Evolutionary conservation across 2,329 filamentous ascomycete genomes (phyloP).

Genomic region (Alternaria atra): DNA sequence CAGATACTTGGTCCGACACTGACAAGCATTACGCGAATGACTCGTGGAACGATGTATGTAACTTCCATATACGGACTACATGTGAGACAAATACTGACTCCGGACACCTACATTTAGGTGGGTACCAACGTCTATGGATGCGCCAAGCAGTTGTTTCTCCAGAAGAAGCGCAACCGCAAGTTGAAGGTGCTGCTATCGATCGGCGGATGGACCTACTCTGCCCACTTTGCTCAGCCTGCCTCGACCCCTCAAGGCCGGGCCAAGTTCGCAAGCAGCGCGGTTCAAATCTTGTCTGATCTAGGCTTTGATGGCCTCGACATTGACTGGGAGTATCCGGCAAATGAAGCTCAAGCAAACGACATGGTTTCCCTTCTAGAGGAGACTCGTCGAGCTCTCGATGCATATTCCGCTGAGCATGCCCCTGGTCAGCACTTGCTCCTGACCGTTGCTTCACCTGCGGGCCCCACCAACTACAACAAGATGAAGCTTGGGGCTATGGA

Average conservation of each 20-base stretch:
- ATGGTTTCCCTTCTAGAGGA: constrained; percentile 45
- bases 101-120: neutral
- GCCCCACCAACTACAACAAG: constrained; percentile 56
- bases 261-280: constrained; percentile 47
- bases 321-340: constrained; percentile 50
- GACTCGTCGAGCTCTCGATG: constrained; percentile 49
- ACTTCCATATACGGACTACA: too few species aligned
- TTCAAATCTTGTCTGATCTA: constrained; percentile 44
- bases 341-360: constrained; percentile 44
- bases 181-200: constrained; percentile 51
- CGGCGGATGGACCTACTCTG: constrained; percentile 52
- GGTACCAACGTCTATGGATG: constrained; percentile 52
- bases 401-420: constrained; percentile 52
- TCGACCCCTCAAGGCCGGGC: constrained; percentile 41
- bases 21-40: constrained; percentile 51
- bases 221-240: constrained; percentile 47
- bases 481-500: constrained; percentile 58
- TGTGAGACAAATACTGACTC: too few species aligned
- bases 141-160: constrained; percentile 49
- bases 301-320: constrained; percentile 52
- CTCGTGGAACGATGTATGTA: constrained; percentile 48
- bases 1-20: constrained; percentile 49
- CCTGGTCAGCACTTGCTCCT: constrained; percentile 55
- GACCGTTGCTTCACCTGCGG: constrained; percentile 57
- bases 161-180: constrained; percentile 50